These are phyloP conservation scores for Penicillium fuscoglaucum DNA, from an alignment of 2,329 filamentous ascomycete genomes.

Conservation along the genomic window DNA sequence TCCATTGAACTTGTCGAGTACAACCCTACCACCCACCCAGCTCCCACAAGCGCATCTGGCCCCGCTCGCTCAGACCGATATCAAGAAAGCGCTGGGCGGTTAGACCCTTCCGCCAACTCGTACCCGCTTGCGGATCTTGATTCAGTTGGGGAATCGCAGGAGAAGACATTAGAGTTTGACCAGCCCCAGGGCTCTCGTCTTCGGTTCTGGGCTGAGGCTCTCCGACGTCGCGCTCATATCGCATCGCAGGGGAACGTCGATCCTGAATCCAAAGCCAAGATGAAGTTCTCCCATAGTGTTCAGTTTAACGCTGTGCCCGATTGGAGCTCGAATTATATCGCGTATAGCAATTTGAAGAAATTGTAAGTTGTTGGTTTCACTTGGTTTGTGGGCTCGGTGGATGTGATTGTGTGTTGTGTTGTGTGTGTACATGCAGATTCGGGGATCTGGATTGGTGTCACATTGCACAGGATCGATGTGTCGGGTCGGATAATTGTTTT, in stretches of 20 bases:
- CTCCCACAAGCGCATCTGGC: conserved; percentile 8
- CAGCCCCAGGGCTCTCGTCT: conserved; percentile 23
- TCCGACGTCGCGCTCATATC: conserved; percentile 27
- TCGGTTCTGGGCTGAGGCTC: conserved; percentile 37
- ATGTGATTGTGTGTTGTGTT: neutral
- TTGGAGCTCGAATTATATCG: conserved; percentile 97
- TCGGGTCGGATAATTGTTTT: conserved; percentile 6
- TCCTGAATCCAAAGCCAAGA: conserved; percentile 61
- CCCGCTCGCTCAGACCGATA: conserved; percentile 9
- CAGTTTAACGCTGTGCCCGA: conserved; percentile 99
- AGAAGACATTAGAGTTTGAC: conserved; percentile 4
- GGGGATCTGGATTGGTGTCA: conserved; percentile 16
- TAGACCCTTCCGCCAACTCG: conserved; percentile 15
- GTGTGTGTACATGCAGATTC: neutral
- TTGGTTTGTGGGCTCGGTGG: neutral
- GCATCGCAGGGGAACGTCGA: conserved; percentile 12
- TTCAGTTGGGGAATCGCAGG: neutral
- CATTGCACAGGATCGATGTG: conserved; percentile 21
- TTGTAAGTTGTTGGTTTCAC: conserved; percentile 60
- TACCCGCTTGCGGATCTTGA: conserved; percentile 13
- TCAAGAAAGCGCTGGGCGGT: conserved; percentile 1
- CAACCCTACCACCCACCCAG: conserved; percentile 10
- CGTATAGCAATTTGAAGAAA: conserved; percentile 98
- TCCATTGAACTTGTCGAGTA: conserved; percentile 39
- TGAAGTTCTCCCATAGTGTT: conserved; percentile 99